Evolutionary conservation across 202 grass and related monocot genomes (phyloP).

Genomic region (Brachypodium distachyon): DNA sequence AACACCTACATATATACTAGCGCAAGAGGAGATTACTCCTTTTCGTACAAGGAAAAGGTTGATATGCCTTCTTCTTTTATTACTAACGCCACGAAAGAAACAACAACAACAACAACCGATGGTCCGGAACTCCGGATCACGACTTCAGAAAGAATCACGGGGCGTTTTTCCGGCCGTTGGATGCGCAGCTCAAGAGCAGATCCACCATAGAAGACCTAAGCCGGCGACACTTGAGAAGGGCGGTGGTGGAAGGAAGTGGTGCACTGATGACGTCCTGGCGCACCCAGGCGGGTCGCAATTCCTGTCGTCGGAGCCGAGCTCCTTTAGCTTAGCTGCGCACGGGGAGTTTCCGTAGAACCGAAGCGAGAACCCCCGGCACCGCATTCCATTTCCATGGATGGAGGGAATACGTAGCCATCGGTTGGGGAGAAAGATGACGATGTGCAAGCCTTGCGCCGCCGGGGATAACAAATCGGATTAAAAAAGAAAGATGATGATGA

Average conservation of each 20-base stretch:
- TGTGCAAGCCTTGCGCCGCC: background rate
- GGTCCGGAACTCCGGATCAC: too few species aligned
- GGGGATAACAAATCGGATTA: background rate
- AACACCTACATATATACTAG: background rate
- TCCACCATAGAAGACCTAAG: background rate
- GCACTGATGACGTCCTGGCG: conserved; percentile 9
- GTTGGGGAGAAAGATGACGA: conserved; percentile 11
- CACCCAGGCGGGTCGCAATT: background rate
- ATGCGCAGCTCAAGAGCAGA: too few species aligned
- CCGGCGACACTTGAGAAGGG: background rate
- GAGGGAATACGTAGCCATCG: conserved; percentile 15
- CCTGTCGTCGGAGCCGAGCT: background rate
- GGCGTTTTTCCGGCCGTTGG: too few species aligned
- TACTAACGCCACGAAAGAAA: background rate
- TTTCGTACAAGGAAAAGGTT: background rate
- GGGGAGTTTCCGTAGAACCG: conserved; percentile 27
- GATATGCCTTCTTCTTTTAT: background rate
- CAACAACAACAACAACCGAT: too few species aligned
- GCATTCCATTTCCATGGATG: too few species aligned
- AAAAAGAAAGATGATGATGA: background rate
- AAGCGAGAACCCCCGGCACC: conserved; percentile 12
- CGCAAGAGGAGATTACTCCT: background rate
- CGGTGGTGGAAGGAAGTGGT: background rate
- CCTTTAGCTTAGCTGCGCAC: background rate
- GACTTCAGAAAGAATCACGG: too few species aligned